Evolutionary conservation across 257 asterid genomes (phyloP), one percentile per base, ranked within the genome.

Genomic region (Lycium barbarum): DNA sequence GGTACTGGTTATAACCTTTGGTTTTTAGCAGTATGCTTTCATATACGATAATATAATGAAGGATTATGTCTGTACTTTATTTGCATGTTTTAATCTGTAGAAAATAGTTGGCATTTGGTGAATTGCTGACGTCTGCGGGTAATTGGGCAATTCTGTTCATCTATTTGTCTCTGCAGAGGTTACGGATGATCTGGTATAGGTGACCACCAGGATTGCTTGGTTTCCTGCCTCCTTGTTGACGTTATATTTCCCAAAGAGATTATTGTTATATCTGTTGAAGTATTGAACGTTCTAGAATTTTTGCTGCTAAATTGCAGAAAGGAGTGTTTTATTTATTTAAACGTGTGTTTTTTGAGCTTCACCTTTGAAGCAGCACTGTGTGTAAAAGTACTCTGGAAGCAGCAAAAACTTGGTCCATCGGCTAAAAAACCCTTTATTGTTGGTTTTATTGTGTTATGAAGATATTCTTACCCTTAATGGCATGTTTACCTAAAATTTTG

Each of bases 81-180:
- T 10, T 72, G 58, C 58, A 72, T n/a, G 36, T 5, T 72, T 20
- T 45, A 45, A 45, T 72, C 58, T 72, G 58, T 45, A n/a, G 17
- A 45, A 72, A 45, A 72, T 72, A 45, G 80, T 72, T 72, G 18
- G 36, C 38, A 51, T 18, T 72, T 72, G 58, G 58, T 72, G 80
- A 45, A n/a, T 45, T n/a, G n/a, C 81, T 26, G 81, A 74, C 81
- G 20, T 47, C 81, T 10, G 81, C 10, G 62, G 57, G 81, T 74
- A 22, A 74, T 18, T 74, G 20, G 54, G 58, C 47, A 73, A 54
- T 74, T 74, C 22, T 49, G 81, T 22, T 49, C 17, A 49, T 22
- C 43, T 49, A 22, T 73, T 73, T 74, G 43, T 74, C 45, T 49
- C 59, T 5, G 18, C 15, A 35, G 33, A 35, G 74, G 74, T 12